Conservation (phyloP, 768 basidiomycete species). For the Rhizopogon sp. region DNA sequence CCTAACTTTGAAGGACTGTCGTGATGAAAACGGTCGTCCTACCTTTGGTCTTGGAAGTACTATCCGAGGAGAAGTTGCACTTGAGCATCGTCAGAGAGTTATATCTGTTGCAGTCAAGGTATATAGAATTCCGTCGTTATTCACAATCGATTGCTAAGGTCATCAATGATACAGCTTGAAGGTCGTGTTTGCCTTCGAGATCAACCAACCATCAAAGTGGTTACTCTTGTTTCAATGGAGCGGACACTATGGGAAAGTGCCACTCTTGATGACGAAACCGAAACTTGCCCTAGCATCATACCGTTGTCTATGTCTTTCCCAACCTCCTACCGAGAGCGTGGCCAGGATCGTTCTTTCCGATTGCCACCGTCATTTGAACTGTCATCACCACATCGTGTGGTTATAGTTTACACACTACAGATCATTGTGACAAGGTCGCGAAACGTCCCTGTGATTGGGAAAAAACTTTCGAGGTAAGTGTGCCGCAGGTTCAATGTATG, state of each 20-base stretch:
- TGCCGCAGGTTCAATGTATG: not conserved
- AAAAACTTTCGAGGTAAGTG: not conserved
- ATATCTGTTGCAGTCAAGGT: constrained; percentile 25
- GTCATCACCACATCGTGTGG: constrained; percentile 16
- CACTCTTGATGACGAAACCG: constrained; percentile 3
- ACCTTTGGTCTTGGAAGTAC: constrained; percentile 25
- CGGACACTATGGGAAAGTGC: constrained; percentile 16
- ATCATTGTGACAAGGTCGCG: constrained; percentile 17
- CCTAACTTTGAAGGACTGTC: constrained; percentile 25
- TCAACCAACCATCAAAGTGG: constrained; percentile 1
- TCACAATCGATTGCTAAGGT: not conserved
- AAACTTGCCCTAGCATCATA: constrained; percentile 21
- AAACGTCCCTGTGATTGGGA: constrained; percentile 6
- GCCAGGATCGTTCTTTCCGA: constrained; percentile 14
- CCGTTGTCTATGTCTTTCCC: constrained; percentile 27
- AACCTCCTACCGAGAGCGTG: constrained; percentile 18
- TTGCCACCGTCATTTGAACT: constrained; percentile 27
- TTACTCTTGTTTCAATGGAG: constrained; percentile 21
- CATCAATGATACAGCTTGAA: constrained; percentile 14
- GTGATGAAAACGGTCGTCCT: constrained; percentile 24
- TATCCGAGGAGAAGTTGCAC: constrained; percentile 24
- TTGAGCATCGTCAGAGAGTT: constrained; percentile 19
- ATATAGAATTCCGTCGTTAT: not conserved
- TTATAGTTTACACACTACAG: constrained; percentile 20
- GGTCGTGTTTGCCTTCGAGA: constrained; percentile 17